A percentile compares a stretch with the other conserved stretches of the same genome.
phyloP scores from a whole-genome alignment of 495 filamentous ascomycete species.

The Aspergillus biplanus region DNA sequence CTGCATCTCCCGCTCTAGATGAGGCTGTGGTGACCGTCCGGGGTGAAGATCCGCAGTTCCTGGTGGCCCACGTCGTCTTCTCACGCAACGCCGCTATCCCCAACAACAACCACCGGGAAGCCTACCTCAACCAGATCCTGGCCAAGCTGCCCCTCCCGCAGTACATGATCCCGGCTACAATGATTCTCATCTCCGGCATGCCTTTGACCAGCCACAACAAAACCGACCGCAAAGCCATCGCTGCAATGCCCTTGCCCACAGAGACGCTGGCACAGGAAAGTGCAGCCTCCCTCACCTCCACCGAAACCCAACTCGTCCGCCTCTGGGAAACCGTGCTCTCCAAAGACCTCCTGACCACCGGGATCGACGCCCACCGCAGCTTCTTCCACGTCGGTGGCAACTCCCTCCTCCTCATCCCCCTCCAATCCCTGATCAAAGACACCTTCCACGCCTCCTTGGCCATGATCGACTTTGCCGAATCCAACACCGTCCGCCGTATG shows the following conservation, averaged over 20 bases:
- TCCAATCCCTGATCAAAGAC: slow-evolving; percentile 33
- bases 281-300: background rate
- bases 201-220: background rate
- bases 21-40: slow-evolving; percentile 36
- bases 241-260: background rate
- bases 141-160: background rate
- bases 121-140: background rate
- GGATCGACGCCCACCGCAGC: slow-evolving; percentile 27
- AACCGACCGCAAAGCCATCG: background rate
- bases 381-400: slow-evolving; percentile 48
- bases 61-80: slow-evolving; percentile 41
- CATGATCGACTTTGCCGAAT: no score
- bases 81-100: background rate
- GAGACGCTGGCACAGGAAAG: no score
- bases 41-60: slow-evolving; percentile 14
- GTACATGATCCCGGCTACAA: slow-evolving; percentile 3
- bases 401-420: slow-evolving; percentile 37
- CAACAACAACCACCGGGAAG: background rate
- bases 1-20: slow-evolving; percentile 26
- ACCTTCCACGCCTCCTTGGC: slow-evolving; percentile 12
- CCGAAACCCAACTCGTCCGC: slow-evolving; percentile 1
- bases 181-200: background rate
- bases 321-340: slow-evolving; percentile 36
- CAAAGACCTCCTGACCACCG: slow-evolving; percentile 3
- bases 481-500: no score